Evolutionary conservation across 2,329 filamentous ascomycete species (phyloP), one percentile per base, ranked within the genome.

Genomic region (Diaporthe sp.): DNA sequence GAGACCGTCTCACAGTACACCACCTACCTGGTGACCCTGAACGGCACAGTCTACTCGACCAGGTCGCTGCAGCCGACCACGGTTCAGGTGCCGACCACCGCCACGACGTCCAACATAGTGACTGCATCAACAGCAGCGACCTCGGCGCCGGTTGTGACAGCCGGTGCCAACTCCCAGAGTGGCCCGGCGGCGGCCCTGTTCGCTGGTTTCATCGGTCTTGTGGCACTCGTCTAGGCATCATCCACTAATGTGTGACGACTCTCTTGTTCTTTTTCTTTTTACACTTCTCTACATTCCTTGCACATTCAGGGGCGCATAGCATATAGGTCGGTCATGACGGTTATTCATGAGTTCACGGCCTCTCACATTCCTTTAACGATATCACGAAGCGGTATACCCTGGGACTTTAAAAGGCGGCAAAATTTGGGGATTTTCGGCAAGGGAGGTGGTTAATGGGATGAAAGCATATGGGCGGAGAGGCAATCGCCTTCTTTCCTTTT

Each of bases 161-260:
- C 78, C 72, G 80, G 79, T 75, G 82, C 82, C 44, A 78, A 81
- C 76, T 78, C 80, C 44, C 82, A 84, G 77, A 81, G 81, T 42
- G 82, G 81, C 10, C 82, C 84, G 8, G 83, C 79, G 3, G 78
- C 82, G 34, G 86, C 84, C 63, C 78, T 85, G 9, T 74, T 86
- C 68, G 85, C 83, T 34, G 86, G 85, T 67, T 34, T 86, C 28
- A 60, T 84, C 22, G 86, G 84, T 57, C 83, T 81, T 20, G 70
- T 86, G 37, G 85, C 82, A 58, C 80, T 87, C 31, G 76, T 86
- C 76, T 86, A 81, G 79, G 51, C 47, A 34, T 13, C 42, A 31
- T 22, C 22, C 4, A 25, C 39, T 22, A 15, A 25, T 3, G n/a
- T 34, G 22, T 42, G 31, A 51, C 57, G 42, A 28, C 0, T 55